These are phyloP conservation scores for Filosporella fistucella DNA, from an alignment of 495 filamentous ascomycete species.

Conservation along the genomic window DNA sequence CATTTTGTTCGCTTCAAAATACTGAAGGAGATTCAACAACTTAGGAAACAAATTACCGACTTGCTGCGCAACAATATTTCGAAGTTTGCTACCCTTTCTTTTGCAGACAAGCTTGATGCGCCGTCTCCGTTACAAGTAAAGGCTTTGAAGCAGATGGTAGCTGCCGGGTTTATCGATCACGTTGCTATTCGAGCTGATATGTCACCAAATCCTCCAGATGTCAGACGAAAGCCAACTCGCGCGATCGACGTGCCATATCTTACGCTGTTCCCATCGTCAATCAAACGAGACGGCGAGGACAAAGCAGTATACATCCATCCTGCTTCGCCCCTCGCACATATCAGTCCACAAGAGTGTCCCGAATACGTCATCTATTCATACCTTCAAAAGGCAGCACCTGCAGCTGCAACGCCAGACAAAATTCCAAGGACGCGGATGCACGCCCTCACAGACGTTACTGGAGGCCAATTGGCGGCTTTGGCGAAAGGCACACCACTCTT, in stretches of 20 bases:
- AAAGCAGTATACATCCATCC: slow-evolving; percentile 38
- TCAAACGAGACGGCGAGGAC: slow-evolving; percentile 30
- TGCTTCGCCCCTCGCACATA: slow-evolving; percentile 69
- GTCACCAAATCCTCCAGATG: slow-evolving; percentile 66
- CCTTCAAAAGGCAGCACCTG: slow-evolving; percentile 64
- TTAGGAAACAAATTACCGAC: slow-evolving; percentile 75
- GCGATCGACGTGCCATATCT: slow-evolving; percentile 89
- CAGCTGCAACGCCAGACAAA: slow-evolving; percentile 38
- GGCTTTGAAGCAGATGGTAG: slow-evolving; percentile 83
- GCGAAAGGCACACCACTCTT: slow-evolving; percentile 84
- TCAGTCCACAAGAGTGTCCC: slow-evolving; percentile 66
- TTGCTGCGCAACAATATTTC: slow-evolving; percentile 74
- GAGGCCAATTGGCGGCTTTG: slow-evolving; percentile 69
- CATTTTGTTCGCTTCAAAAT: slow-evolving; percentile 84
- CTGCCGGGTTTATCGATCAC: slow-evolving; percentile 92
- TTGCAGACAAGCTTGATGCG: slow-evolving; percentile 57
- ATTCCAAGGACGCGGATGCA: slow-evolving; percentile 84
- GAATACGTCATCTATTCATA: slow-evolving; percentile 84
- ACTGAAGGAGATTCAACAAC: slow-evolving; percentile 78
- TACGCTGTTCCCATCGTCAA: slow-evolving; percentile 70
- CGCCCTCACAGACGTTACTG: slow-evolving; percentile 72
- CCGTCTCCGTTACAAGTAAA: slow-evolving; percentile 70
- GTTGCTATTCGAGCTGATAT: slow-evolving; percentile 91
- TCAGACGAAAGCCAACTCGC: slow-evolving; percentile 64
- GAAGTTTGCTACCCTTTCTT: slow-evolving; percentile 53